Percentiles rank a stretch among this genome's conserved stretches.
Evolutionary conservation across 371 early-diverging fungal genomes (phyloP).

Genomic region (Zychaea mexicana): DNA sequence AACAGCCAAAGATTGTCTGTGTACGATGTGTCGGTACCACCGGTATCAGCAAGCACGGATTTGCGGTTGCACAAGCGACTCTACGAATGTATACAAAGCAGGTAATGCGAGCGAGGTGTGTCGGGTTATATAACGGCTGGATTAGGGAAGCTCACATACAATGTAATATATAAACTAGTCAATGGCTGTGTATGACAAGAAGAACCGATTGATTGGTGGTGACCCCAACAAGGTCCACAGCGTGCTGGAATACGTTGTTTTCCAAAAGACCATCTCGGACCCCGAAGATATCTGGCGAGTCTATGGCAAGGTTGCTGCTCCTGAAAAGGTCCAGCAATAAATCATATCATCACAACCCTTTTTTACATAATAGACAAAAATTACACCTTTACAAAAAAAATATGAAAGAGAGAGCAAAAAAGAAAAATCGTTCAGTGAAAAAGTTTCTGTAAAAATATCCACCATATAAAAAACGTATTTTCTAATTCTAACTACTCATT

Average conservation of each 20-base stretch:
- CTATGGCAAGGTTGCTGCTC: slow-evolving; percentile 54
- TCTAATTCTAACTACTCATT: too few relatives aligned
- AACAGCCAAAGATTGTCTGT: slow-evolving; percentile 66
- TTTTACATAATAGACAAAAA: too few relatives aligned
- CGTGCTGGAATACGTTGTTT: slow-evolving; percentile 70
- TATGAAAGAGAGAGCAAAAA: too few relatives aligned
- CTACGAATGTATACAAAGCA: slow-evolving; percentile 73
- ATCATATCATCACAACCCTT: background rate
- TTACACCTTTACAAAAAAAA: too few relatives aligned
- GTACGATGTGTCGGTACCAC: slow-evolving; percentile 55
- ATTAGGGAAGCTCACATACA: background rate
- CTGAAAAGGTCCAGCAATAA: background rate
- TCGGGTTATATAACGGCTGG: background rate
- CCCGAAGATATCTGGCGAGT: slow-evolving; percentile 71
- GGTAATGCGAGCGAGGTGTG: slow-evolving; percentile 35
- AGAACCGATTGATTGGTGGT: slow-evolving; percentile 57
- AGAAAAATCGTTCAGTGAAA: too few relatives aligned
- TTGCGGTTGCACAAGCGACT: slow-evolving; percentile 69
- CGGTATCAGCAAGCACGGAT: slow-evolving; percentile 48
- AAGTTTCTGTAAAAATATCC: too few relatives aligned
- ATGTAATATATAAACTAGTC: slow-evolving; percentile 33
- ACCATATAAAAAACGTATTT: too few relatives aligned
- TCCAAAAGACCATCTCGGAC: slow-evolving; percentile 70
- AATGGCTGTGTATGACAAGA: slow-evolving; percentile 65
- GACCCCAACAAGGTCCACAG: slow-evolving; percentile 60